These are phyloP conservation scores for Phaseolus lunatus DNA, from an alignment of 306 rosid species.

Conservation along the genomic window DNA sequence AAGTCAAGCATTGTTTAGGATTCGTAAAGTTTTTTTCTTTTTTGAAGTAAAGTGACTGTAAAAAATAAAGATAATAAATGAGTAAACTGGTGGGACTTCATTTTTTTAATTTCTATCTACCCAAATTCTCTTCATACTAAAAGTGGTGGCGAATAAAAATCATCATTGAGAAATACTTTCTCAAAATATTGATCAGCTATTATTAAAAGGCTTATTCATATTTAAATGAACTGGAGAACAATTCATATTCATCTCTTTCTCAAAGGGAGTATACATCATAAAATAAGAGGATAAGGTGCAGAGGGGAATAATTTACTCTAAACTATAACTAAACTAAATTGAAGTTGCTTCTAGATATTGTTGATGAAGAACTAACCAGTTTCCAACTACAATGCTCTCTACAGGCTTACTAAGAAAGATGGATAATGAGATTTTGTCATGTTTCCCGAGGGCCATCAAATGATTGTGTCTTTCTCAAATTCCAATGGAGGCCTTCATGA, in stretches of 20 bases:
- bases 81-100: no score
- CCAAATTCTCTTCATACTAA: no score
- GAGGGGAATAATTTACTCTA: not conserved
- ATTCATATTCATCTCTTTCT: slow-evolving; percentile 8
- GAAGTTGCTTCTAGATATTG: slow-evolving; percentile 10
- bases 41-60: no score
- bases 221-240: not conserved
- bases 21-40: no score
- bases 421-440: slow-evolving; percentile 34
- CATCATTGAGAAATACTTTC: not conserved
- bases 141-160: not conserved
- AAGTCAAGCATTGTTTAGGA: no score
- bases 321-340: slow-evolving; percentile 14
- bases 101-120: no score
- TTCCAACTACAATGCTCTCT: slow-evolving; percentile 25
- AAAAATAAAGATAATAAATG: no score
- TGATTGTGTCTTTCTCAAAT: slow-evolving; percentile 83
- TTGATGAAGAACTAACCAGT: slow-evolving; percentile 26
- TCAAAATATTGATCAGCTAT: not conserved
- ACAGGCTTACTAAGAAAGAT: not conserved
- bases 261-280: not conserved
- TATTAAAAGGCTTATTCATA: not conserved
- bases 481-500: slow-evolving; percentile 97
- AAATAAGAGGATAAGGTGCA: not conserved
- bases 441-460: slow-evolving; percentile 78